Evolutionary conservation across 345 rosid species (phyloP), one percentile per base, ranked within the genome.

Genomic region (Citrus maxima): DNA sequence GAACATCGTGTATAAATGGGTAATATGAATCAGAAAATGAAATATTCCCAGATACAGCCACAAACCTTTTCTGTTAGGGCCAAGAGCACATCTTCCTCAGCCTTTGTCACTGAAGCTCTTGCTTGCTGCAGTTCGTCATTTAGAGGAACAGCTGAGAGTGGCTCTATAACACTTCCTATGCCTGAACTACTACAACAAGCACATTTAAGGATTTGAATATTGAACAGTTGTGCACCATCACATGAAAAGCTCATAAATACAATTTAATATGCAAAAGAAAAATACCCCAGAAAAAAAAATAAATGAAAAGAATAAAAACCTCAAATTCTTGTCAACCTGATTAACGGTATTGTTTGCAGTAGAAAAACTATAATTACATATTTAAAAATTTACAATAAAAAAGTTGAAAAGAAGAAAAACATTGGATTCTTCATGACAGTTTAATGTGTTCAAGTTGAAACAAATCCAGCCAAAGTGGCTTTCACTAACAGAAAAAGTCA

Each of bases 41-140:
- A 84, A 8, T 72, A 71, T 73, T 42, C 84, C 77, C 37, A 37
- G 64, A 67, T 28, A 70, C 60, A 81, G 74, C 79, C 61, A 30
- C 70, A 75, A 64, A 93, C 99, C 96, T 91, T 91, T 84, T 89
- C 89, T 78, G 97, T 91, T 77, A 95, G 79, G 87, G 81, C 90
- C 68, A 89, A 70, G 72, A 93, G 97, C 84, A 92, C 90, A 18
- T 89, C 96, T 75, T 85, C 88, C 88, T 95, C 98, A 49, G 97
- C 97, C 87, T 88, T 87, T 70, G 94, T 86, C 79, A 87, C 92
- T 70, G 80, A 82, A 82, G 85, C 91, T 83, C 94, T 91, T 27
- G 95, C 96, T 79, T 79, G 87, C 83, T 92, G 91, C 82, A 95
- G 83, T 78, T 95, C 98, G 77, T 92, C 99, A 75, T 95, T 93